Evolutionary conservation across 2,329 filamentous ascomycete genomes (phyloP).

Genomic region (Stagonosporopsis vannaccii): DNA sequence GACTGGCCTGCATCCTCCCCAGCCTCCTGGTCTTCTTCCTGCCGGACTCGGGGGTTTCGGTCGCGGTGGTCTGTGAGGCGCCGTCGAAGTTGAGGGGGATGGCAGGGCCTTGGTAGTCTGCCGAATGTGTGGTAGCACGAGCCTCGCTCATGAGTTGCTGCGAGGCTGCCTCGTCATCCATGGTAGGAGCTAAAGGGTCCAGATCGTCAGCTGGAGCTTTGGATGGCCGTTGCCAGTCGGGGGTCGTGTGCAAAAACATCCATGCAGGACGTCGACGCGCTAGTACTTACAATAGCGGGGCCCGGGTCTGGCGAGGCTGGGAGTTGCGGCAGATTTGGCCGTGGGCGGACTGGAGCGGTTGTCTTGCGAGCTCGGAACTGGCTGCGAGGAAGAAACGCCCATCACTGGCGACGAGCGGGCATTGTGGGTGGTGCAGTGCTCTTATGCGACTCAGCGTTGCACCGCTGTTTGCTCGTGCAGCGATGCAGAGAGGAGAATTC

Average conservation of each 20-base stretch:
- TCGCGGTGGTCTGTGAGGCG: not conserved
- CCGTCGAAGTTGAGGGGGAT: constrained; percentile 9
- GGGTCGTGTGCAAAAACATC: not conserved
- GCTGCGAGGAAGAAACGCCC: constrained; percentile 29
- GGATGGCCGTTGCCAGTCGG: not conserved
- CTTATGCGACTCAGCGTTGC: not conserved
- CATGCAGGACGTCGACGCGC: constrained; percentile 6
- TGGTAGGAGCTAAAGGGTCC: constrained; percentile 19
- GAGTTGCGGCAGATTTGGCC: constrained; percentile 7
- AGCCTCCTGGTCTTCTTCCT: constrained; percentile 1
- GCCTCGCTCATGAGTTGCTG: constrained; percentile 32
- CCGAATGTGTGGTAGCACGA: constrained; percentile 2
- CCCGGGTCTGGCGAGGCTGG: constrained; percentile 10
- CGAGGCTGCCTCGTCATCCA: constrained; percentile 31
- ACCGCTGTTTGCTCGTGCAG: not conserved
- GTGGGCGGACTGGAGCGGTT: not conserved
- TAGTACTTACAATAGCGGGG: constrained; percentile 26
- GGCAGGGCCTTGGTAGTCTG: not conserved
- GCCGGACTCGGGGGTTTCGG: not conserved
- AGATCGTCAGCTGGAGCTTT: constrained; percentile 19
- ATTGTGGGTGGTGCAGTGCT: constrained; percentile 2
- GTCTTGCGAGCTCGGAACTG: constrained; percentile 14
- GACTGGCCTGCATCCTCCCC: not conserved
- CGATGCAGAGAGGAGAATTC: constrained; percentile 2
- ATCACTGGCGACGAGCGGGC: constrained; percentile 12